phyloP scores from a whole-genome alignment of 2,329 filamentous ascomycete species.

The Fusarium algeriense region DNA sequence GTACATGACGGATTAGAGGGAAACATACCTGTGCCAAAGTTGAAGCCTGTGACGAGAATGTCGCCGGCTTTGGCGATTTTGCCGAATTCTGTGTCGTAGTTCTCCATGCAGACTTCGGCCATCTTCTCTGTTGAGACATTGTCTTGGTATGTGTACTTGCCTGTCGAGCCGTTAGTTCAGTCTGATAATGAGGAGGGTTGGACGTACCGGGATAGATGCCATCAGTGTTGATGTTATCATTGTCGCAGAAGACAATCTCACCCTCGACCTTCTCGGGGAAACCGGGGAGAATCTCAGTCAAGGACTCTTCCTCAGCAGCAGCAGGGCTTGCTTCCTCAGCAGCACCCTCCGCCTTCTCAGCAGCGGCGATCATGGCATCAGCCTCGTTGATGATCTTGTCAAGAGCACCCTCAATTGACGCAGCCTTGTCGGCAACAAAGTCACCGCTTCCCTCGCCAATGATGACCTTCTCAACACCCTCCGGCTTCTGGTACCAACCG shows the following conservation, averaged over 20 bases:
- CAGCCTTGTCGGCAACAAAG: constrained; percentile 71
- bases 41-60: constrained; percentile 87
- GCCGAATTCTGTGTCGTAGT: constrained; percentile 84
- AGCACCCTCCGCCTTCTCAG: constrained; percentile 57
- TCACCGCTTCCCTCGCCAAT: constrained; percentile 79
- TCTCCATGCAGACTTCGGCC: constrained; percentile 92
- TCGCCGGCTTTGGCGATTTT: constrained; percentile 75
- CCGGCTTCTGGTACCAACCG: constrained; percentile 80
- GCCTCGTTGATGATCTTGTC: constrained; percentile 78
- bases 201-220: constrained; percentile 88
- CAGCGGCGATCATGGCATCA: constrained; percentile 70
- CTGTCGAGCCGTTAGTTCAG: constrained; percentile 17
- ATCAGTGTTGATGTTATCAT: constrained; percentile 79
- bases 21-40: constrained; percentile 72
- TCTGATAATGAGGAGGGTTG: rapidly evolving
- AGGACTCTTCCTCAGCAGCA: constrained; percentile 51
- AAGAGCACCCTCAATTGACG: constrained; percentile 76
- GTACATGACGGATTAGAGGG: no score
- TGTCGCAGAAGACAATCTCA: constrained; percentile 79
- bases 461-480: constrained; percentile 74
- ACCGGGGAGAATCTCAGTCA: constrained; percentile 82
- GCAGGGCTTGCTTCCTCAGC: not conserved
- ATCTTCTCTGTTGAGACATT: constrained; percentile 80
- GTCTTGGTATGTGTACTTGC: constrained; percentile 94
- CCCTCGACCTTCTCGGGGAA: constrained; percentile 87